These are phyloP conservation scores for Penicillium sp. DNA, from an alignment of 2,329 filamentous ascomycete species.

Conservation along the genomic window DNA sequence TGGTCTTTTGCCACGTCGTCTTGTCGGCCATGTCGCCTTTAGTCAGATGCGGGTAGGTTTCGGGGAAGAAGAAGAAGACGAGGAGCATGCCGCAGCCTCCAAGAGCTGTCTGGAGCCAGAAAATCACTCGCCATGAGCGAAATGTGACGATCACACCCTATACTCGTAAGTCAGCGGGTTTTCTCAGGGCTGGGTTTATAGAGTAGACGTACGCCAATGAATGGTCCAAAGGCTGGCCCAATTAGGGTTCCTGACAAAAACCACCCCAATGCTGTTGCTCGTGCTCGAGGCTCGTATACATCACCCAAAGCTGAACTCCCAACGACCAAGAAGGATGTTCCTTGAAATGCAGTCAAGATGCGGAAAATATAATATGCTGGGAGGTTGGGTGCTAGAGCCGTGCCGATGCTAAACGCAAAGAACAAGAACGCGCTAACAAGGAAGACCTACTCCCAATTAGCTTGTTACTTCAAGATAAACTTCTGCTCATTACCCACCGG, in stretches of 20 bases:
- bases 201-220: constrained; percentile 33
- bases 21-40: constrained; percentile 62
- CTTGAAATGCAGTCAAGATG: constrained; percentile 71
- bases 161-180: constrained; percentile 50
- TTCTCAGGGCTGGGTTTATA: not conserved
- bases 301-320: constrained; percentile 69
- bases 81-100: constrained; percentile 60
- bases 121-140: constrained; percentile 70
- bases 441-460: constrained; percentile 48
- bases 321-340: constrained; percentile 71
- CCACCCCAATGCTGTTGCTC: constrained; percentile 72
- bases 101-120: constrained; percentile 72
- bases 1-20: constrained; percentile 49
- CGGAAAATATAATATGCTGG: constrained; percentile 72
- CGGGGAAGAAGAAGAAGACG: constrained; percentile 66
- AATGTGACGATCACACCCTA: constrained; percentile 77
- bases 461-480: not conserved
- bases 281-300: constrained; percentile 64
- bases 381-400: constrained; percentile 69
- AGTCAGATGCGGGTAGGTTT: constrained; percentile 68
- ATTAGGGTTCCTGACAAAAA: constrained; percentile 70
- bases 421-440: constrained; percentile 64
- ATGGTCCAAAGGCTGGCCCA: constrained; percentile 65
- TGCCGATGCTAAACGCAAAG: constrained; percentile 68
- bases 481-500: constrained; percentile 45